Conservation (phyloP, 305 asterid genomes). For the Rubia occidens region DNA sequence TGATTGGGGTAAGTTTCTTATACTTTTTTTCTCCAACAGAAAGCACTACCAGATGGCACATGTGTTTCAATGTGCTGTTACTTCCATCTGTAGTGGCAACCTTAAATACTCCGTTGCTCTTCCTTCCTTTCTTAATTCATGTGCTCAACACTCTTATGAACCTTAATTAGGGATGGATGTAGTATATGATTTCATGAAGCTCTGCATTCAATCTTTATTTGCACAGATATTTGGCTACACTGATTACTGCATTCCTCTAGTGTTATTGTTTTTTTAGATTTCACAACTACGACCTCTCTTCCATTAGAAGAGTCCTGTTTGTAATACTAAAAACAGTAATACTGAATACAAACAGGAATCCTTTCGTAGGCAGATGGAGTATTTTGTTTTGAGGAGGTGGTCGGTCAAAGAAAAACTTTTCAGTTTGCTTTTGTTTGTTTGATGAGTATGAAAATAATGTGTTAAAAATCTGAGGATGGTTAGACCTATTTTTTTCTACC, state of each 20-base stretch:
- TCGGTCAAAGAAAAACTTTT: not conserved
- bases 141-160: too few species aligned
- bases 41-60: not conserved
- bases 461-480: not conserved
- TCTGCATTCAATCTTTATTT: not conserved
- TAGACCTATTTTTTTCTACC: not conserved
- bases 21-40: not conserved
- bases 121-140: not conserved
- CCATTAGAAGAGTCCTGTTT: too few species aligned
- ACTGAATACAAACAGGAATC: too few species aligned
- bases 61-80: not conserved
- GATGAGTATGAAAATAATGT: not conserved
- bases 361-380: too few species aligned
- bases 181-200: not conserved
- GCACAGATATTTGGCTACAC: not conserved
- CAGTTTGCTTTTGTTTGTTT: not conserved
- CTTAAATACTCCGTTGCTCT: not conserved
- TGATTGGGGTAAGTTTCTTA: constrained; percentile 66
- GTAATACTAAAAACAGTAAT: too few species aligned
- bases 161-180: too few species aligned
- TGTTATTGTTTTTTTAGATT: not conserved
- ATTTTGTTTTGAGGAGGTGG: too few species aligned
- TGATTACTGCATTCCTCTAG: not conserved
- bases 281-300: too few species aligned
- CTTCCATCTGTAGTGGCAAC: not conserved